phyloP scores from a whole-genome alignment of 73 alveolate genomes.

The Paramecium pentaurelia region DNA sequence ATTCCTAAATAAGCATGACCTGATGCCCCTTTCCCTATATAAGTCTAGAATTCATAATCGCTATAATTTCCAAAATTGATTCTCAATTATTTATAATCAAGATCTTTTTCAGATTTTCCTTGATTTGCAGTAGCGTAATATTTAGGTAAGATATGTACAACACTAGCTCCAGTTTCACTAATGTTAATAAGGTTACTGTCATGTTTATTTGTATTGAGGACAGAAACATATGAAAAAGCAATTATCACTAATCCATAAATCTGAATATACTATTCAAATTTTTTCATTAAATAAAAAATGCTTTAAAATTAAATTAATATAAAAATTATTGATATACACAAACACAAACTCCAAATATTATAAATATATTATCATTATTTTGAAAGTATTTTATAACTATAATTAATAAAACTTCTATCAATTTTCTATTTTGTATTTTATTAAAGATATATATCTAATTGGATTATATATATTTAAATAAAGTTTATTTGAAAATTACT shows the following conservation, averaged over 20 bases:
- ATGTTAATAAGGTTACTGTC: not conserved
- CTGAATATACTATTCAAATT: not conserved
- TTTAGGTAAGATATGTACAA: not conserved
- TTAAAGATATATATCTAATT: too few relatives aligned
- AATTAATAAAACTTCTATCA: too few relatives aligned
- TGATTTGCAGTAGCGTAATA: conserved; percentile 3
- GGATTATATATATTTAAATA: too few relatives aligned
- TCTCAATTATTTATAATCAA: not conserved
- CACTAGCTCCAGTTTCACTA: not conserved
- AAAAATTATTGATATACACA: not conserved
- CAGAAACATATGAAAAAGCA: not conserved
- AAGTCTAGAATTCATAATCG: not conserved
- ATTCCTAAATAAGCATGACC: conserved; percentile 26
- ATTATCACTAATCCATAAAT: not conserved
- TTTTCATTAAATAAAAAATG: not conserved
- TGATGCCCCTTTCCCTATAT: conserved; percentile 36
- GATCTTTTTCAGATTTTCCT: not conserved
- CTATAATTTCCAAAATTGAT: not conserved
- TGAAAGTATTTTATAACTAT: too few relatives aligned
- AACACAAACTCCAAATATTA: too few relatives aligned
- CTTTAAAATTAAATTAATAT: not conserved
- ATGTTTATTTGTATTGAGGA: not conserved
- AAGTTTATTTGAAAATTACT: too few relatives aligned
- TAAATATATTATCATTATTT: too few relatives aligned
- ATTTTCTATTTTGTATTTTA: too few relatives aligned